Percentiles rank a stretch among this genome's conserved stretches.
phyloP scores from a whole-genome alignment of 495 filamentous ascomycete species.

The Bathelium albidoporum region DNA sequence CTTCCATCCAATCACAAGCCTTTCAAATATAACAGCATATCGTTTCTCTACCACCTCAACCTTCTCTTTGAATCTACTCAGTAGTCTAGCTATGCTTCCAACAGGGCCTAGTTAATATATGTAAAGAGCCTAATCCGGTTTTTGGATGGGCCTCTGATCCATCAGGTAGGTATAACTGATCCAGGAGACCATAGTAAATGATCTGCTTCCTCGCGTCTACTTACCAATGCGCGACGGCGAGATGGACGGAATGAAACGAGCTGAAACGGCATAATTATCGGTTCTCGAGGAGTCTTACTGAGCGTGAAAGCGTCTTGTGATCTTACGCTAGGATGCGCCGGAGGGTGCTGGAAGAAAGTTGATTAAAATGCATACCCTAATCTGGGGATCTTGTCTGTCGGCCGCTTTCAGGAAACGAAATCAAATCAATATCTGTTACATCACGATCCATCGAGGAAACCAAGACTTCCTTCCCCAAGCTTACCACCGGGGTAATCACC shows the following conservation, averaged over 20 bases:
- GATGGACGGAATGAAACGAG: not conserved
- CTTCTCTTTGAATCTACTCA: no score
- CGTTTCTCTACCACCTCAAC: no score
- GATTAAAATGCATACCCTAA: conserved; percentile 1
- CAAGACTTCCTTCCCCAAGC: not conserved
- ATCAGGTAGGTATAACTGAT: no score
- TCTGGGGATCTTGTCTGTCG: not conserved
- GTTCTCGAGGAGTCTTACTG: not conserved
- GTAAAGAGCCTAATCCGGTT: no score
- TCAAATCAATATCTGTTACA: not conserved
- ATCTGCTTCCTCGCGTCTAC: no score
- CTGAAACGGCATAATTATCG: not conserved
- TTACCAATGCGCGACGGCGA: not conserved
- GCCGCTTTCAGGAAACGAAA: not conserved
- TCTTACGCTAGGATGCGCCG: not conserved
- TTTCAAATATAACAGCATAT: no score
- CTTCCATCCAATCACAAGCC: no score
- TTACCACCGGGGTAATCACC: no score
- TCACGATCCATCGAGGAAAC: not conserved
- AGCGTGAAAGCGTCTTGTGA: not conserved
- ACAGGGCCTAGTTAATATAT: no score
- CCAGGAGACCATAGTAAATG: no score
- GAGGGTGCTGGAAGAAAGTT: not conserved
- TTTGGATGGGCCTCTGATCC: no score
- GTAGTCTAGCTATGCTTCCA: no score